Percentiles rank a stretch among this genome's conserved stretches.
Conservation (phyloP, 257 asterid species). For the Nicotiana attenuata region DNA sequence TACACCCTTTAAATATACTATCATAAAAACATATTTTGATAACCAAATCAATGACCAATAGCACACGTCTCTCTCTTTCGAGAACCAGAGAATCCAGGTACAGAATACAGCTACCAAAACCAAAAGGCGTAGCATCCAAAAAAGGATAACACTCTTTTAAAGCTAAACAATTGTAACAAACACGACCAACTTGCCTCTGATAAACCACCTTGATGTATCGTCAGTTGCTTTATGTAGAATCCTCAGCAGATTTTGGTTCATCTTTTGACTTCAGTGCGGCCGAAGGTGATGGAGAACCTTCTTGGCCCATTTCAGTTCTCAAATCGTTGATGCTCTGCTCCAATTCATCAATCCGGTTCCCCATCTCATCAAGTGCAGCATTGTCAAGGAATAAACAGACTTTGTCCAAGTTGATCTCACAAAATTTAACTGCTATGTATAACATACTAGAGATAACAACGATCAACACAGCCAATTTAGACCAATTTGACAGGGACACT, state of each 20-base stretch:
- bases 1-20: not conserved
- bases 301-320: slow-evolving; percentile 82
- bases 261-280: slow-evolving; percentile 44
- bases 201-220: not conserved
- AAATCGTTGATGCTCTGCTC: slow-evolving; percentile 91
- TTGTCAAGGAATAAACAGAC: slow-evolving; percentile 35
- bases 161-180: not conserved
- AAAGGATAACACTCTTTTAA: not conserved
- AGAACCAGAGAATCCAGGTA: not conserved
- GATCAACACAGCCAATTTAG: no score
- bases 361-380: slow-evolving; percentile 85
- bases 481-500: not conserved
- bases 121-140: not conserved
- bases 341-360: slow-evolving; percentile 75
- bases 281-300: slow-evolving; percentile 75
- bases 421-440: not conserved
- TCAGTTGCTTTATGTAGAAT: slow-evolving; percentile 27
- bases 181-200: not conserved
- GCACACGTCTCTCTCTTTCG: not conserved
- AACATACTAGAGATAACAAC: no score
- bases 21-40: not conserved
- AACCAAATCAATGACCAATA: not conserved
- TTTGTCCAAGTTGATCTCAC: slow-evolving; percentile 8
- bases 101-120: not conserved
- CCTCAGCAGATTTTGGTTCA: slow-evolving; percentile 48